A percentile compares a stretch with the other conserved stretches of the same genome.
Conservation (phyloP, 306 rosid genomes). For the Lablab purpureus region DNA sequence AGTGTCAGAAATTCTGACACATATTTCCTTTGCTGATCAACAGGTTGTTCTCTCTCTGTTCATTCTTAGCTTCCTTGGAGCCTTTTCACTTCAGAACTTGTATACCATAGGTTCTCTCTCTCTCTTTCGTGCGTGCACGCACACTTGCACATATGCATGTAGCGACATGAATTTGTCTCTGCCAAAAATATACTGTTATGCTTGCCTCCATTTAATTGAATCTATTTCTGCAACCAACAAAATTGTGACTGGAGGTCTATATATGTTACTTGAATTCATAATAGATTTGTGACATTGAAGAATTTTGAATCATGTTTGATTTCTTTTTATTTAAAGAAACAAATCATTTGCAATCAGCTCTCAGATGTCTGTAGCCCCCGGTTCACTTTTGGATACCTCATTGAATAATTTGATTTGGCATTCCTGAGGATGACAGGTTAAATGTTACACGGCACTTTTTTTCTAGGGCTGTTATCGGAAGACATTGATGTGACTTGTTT, state of each 20-base stretch:
- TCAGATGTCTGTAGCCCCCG: not conserved
- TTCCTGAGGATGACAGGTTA: not conserved
- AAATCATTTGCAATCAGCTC: not conserved
- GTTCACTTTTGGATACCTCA: not conserved
- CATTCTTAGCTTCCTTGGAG: conserved; percentile 77
- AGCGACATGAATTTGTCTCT: conserved; percentile 9
- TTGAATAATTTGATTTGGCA: conserved; percentile 3
- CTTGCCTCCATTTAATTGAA: conserved; percentile 11
- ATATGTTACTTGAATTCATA: conserved; percentile 23
- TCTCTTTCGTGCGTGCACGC: not conserved
- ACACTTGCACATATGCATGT: not conserved
- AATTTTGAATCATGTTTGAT: conserved; percentile 18
- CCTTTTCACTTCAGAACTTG: conserved; percentile 67
- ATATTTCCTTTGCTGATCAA: conserved; percentile 50
- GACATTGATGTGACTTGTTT: not conserved
- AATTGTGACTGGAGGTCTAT: conserved; percentile 12
- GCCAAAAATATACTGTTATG: not conserved
- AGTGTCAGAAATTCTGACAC: conserved; percentile 33
- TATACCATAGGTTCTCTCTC: conserved; percentile 70
- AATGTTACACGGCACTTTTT: conserved; percentile 3
- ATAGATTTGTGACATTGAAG: conserved; percentile 10
- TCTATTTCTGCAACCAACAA: not conserved
- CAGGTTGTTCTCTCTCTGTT: conserved; percentile 75
- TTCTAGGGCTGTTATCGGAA: conserved; percentile 8
- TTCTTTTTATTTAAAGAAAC: not conserved